Percentiles rank a stretch among this genome's conserved stretches.
Conservation (phyloP, 208 protist species). For the Crithidia expoeki region DNA sequence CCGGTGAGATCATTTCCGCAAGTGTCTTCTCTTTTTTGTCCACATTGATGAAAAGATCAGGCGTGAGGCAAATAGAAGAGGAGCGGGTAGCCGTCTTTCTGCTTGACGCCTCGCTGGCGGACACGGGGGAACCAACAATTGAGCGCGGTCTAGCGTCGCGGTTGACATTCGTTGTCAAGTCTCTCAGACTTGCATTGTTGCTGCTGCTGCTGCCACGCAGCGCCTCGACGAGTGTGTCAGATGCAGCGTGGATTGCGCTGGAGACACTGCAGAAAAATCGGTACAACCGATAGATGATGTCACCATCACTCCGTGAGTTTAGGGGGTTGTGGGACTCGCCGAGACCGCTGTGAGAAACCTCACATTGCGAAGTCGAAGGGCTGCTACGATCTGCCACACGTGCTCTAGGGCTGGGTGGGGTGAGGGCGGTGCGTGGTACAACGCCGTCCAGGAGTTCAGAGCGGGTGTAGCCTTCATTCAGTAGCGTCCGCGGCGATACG, state of each 20-base stretch:
- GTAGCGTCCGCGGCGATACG: slow-evolving; percentile 15
- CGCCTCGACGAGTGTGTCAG: background rate
- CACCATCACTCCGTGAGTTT: background rate
- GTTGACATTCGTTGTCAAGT: background rate
- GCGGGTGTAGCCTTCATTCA: slow-evolving; percentile 24
- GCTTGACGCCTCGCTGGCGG: background rate
- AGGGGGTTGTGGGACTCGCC: background rate
- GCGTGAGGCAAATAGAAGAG: background rate
- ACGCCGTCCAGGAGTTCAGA: slow-evolving; percentile 25
- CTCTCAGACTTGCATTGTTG: background rate
- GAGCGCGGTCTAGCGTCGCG: background rate
- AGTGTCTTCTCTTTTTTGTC: background rate
- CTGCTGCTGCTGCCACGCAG: slow-evolving; percentile 17
- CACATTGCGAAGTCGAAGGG: background rate
- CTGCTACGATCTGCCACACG: background rate
- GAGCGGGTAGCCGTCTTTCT: background rate
- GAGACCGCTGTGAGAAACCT: background rate
- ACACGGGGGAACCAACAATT: background rate
- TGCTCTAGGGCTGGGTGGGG: background rate
- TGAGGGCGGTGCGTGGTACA: slow-evolving; percentile 19
- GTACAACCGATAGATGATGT: background rate
- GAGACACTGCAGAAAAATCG: background rate
- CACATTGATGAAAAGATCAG: background rate
- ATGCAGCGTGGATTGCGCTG: background rate
- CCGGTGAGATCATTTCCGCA: background rate